Base-by-base conservation (phyloP, 306 rosid species). In the Cicer judaicum region DNA sequence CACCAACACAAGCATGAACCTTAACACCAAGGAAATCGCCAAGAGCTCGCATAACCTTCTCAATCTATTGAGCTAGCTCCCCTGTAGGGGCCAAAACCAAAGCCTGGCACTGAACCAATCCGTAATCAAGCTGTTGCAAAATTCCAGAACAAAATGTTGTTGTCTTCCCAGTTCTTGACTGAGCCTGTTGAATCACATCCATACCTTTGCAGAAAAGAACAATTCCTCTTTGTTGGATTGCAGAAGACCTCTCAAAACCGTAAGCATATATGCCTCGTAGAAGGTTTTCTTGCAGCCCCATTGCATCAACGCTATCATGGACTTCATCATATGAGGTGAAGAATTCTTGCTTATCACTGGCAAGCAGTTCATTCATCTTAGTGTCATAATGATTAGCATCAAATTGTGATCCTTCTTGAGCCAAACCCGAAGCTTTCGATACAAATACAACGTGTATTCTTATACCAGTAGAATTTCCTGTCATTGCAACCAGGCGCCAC, bases 241-340 rank as follows among this genome's bases (percentile, higher is more conserved):
- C 98, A 78, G 98, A 94, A 60, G 98, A 97, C 90, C 89, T 94
- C 87, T 94, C 98, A 79, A 94, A 91, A 92, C 98, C 98, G 49
- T 94, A 94, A 40, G 98, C 98, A 86, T 89, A 94, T 49, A 94
- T 94, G 73, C 98, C 98, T 69, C 97, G 88, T 41, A 89, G 74
- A 52, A 94, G 97, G 64, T 91, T 94, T 82, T 94, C 98, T 69
- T 87, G 94, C 60, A 94, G 82, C 21, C 90, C 93, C 98, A 94
- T 94, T 11, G 88, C 72, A 84, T 94, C 97, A 85, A 94, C 91
- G 83, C 85, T 94, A 7, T 91, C 98, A 80, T 48, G 79, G 40
- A 91, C 97, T 81, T 88, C 97, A 14, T 91, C 98, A 49, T 91
- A 94, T 6, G 95, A 82, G 40, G 97, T 94, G 89, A 91, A 90